Evolutionary conservation across 805 yeast species (phyloP), one percentile per base, ranked within the genome.

Genomic region (Candida endomychidarum): DNA sequence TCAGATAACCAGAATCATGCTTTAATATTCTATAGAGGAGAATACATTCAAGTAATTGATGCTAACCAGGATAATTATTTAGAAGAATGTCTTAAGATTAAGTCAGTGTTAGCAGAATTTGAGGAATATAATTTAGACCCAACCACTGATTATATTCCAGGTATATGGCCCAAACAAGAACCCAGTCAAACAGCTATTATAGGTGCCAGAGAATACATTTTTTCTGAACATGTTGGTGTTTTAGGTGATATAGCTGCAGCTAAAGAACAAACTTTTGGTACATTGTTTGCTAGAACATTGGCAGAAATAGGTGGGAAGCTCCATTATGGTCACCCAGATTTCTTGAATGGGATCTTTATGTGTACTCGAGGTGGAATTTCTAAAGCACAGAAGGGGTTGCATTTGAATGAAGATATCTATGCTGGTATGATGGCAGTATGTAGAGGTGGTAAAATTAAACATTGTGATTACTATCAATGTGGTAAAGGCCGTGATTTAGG

Each of bases 401-500:
- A 90, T 60, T 66, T 90, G 56, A 90, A 90, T 66, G 97, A 90
- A 59, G 98, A 90, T 69, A 91, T 90, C 26, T 90, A 85, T 62
- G 97, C 97, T 15, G 98, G 98, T 34, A 91, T 90, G 85, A 86
- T 70, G 46, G 96, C 96, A 0, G 58, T 86, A 48, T 69, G 86
- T 54, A 76, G 98, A 43, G 97, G 97, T 30, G 98, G 97, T 1
- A 74, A 91, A 50, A 90, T 90, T 46, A 90, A 90, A 65, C 98
- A 91, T 60, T 86, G 96, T 62, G 98, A 91, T 56, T 91, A 84
- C 62, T 89, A 81, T 63, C 98, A 91, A 61, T 91, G 98, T 64
- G 98, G 98, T 22, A 91, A 91, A 60, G 98, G 98, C 0, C 75
- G 98, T 60, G 98, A 91, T 67, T 67, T 91, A 40, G 98, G 98